Conservation (phyloP, 106 monocot species). For the Apostasia ramifera region DNA sequence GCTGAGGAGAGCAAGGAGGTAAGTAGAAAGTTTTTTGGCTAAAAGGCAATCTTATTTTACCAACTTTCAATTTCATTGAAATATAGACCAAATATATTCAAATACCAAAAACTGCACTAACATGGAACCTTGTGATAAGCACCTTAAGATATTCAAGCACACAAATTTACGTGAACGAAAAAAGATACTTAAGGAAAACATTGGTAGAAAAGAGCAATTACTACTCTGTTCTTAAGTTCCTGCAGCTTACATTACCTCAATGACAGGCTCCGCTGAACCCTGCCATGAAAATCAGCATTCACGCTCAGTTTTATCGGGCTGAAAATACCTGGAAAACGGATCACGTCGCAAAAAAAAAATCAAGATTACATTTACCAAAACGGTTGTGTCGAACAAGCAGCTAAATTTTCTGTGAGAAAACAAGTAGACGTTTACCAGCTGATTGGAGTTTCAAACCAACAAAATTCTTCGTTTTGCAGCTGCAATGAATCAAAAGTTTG, state of each 20-base stretch:
- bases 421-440: not conserved
- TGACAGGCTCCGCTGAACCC: conserved; percentile 1
- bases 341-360: too few relatives aligned
- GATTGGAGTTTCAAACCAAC: conserved; percentile 1
- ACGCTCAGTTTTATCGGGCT: not conserved
- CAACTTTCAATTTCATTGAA: not conserved
- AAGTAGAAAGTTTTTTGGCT: too few relatives aligned
- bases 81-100: not conserved
- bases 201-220: not conserved
- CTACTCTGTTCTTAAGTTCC: not conserved
- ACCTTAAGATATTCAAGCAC: too few relatives aligned
- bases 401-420: not conserved
- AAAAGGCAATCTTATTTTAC: too few relatives aligned
- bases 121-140: too few relatives aligned
- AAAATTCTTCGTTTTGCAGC: conserved; percentile 2
- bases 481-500: not conserved
- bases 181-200: too few relatives aligned
- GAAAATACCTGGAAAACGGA: conserved; percentile 1
- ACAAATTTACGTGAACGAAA: too few relatives aligned
- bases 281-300: not conserved
- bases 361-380: too few relatives aligned
- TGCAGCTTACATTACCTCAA: not conserved
- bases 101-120: too few relatives aligned
- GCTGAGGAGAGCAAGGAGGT: too few relatives aligned
- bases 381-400: too few relatives aligned